These are phyloP conservation scores for Kwoniella sp. DNA, from an alignment of 768 basidiomycete species.

Conservation along the genomic window DNA sequence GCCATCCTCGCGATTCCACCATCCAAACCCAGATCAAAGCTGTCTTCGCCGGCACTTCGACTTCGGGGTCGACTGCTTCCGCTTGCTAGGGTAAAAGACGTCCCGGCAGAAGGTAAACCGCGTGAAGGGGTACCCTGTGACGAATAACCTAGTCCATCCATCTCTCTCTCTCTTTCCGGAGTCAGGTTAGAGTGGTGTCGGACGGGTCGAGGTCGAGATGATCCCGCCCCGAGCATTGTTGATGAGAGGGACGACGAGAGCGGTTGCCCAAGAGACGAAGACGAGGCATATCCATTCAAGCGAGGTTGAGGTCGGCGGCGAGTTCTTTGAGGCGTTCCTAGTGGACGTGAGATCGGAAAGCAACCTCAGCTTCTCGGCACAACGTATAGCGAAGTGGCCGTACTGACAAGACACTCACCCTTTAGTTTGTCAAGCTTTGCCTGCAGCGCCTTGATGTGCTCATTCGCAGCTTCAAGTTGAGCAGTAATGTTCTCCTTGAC, in stretches of 20 bases:
- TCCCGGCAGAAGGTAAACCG: not conserved
- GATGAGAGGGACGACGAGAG: constrained; percentile 37
- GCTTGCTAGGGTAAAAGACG: constrained; percentile 1
- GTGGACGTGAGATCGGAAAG: no score
- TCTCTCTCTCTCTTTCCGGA: constrained; percentile 25
- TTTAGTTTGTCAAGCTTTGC: constrained; percentile 61
- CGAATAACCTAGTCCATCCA: constrained; percentile 4
- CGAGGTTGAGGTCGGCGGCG: constrained; percentile 36
- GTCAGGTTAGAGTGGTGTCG: constrained; percentile 38
- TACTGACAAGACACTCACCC: constrained; percentile 41
- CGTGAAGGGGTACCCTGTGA: constrained; percentile 12
- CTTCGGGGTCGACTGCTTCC: constrained; percentile 8
- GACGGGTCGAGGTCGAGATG: constrained; percentile 22
- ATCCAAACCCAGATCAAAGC: constrained; percentile 40
- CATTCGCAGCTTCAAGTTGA: constrained; percentile 71
- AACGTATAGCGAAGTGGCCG: no score
- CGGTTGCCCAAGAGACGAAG: constrained; percentile 37
- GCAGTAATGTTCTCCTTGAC: constrained; percentile 47
- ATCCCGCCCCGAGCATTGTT: constrained; percentile 9
- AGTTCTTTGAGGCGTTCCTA: constrained; percentile 35
- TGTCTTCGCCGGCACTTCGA: constrained; percentile 20
- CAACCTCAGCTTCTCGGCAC: no score
- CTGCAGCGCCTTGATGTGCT: constrained; percentile 70
- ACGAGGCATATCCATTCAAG: constrained; percentile 41
- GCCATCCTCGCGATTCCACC: constrained; percentile 9